Conservation (phyloP, 441 rosid genomes). For the Rhodomyrtus psidioides region DNA sequence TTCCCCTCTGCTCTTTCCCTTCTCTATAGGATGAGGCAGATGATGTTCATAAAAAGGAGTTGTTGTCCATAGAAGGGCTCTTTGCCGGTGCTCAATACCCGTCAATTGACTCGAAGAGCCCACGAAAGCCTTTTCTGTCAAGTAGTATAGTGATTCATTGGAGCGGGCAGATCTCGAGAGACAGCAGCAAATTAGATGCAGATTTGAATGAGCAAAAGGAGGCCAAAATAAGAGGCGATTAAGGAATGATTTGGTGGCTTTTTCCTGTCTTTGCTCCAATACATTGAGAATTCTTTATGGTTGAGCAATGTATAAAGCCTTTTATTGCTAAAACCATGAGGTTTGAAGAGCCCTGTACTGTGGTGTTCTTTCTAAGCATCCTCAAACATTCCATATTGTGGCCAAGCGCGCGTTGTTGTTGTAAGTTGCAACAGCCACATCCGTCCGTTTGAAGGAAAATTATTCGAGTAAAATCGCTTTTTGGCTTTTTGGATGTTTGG, state of each 20-base stretch:
- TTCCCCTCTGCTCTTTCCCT: background rate
- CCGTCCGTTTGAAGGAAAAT: too few species aligned
- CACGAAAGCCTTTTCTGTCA: background rate
- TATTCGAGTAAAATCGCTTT: too few species aligned
- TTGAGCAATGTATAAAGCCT: background rate
- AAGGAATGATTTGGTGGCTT: background rate
- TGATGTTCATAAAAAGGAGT: background rate
- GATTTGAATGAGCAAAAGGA: background rate
- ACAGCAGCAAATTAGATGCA: background rate
- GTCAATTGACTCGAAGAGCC: background rate
- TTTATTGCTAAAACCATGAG: background rate
- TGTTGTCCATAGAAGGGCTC: background rate
- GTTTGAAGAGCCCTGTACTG: background rate
- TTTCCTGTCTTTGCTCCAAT: background rate
- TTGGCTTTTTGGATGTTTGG: too few species aligned
- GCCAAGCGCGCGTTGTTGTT: background rate
- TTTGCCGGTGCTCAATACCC: background rate
- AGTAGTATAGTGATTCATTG: background rate
- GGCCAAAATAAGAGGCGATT: background rate
- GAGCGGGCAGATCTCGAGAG: background rate
- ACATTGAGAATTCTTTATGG: background rate
- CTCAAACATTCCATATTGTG: background rate
- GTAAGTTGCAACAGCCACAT: fast-evolving
- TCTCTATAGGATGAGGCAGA: background rate
- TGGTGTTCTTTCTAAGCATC: background rate